Base-by-base conservation (phyloP, 2,329 filamentous ascomycete species). In the Sclerotinia nivalis region DNA sequence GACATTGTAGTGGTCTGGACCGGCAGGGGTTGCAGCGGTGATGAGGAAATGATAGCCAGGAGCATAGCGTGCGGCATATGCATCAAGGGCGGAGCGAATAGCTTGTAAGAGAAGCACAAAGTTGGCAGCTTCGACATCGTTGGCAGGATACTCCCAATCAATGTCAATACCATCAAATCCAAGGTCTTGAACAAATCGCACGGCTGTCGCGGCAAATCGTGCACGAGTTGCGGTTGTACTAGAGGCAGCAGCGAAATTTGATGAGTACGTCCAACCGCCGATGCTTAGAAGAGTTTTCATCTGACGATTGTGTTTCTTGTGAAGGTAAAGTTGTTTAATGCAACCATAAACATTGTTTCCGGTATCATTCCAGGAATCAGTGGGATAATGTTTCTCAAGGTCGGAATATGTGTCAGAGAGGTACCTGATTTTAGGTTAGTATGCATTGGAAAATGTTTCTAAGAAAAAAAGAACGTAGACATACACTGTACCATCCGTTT, bases 191-290 rank as follows among this genome's bases (percentile, higher is more conserved):
- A 97, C 84, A 67, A 96, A 79, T 10, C 84, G 80, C 0, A 94
- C 89, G 2, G 92, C 88, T 4, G 86, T 87, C 59, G 85, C 80
- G 8, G 93, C 93, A 80, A 97, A 97, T 1, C 75, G 86, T 49
- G 83, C 79, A 22, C 93, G 86, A 22, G 87, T 88, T 2, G 83
- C 80, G 0, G 85, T 84, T 0, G 89, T 91, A 71, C 87, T 88
- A 13, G 89, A 88, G 0, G 89, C 89, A 1, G 83, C 82, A 0
- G 91, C 84, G 77, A 97, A 95, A 79, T 93, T 92, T 74, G 85
- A 82, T 2, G 91, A 93, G 80, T 93, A 96, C 0, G 91, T 93
- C 91, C 91, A 96, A 43, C 93, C 93, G 61, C 93, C 93, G 73
- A 97, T 93, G 61, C 88, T 92, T 5, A 97, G 85, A 31, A 96